Evolutionary conservation across 75 land plant genomes (phyloP).

Genomic region (Pseudotsuga menziesii): DNA sequence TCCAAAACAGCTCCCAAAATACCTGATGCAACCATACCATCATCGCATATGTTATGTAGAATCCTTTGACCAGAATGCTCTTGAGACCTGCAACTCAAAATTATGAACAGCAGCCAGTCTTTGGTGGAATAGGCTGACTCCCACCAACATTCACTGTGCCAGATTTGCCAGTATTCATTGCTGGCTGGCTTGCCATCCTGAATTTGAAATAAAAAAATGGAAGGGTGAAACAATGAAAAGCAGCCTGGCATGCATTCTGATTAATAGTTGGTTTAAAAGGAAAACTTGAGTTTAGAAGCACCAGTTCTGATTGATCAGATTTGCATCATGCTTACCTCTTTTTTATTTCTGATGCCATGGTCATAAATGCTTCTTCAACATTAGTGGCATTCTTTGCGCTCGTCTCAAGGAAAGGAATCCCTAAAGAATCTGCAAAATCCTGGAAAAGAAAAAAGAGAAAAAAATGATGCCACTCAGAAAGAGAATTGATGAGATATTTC

Average conservation of each 20-base stretch:
- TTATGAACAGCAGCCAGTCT: slow-evolving; percentile 29
- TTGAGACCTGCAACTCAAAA: neutral
- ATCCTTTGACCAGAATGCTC: neutral
- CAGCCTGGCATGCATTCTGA: neutral
- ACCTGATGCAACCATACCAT: neutral
- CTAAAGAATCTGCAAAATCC: slow-evolving; percentile 55
- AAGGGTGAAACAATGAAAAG: neutral
- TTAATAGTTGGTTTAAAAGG: neutral
- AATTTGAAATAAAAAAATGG: neutral
- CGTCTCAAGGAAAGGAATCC: slow-evolving; percentile 60
- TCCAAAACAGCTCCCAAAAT: slow-evolving; percentile 7
- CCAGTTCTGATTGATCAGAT: neutral
- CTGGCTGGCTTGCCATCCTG: slow-evolving; percentile 52
- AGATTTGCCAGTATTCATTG: slow-evolving; percentile 36
- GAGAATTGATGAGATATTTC: too few relatives aligned
- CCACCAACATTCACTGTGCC: slow-evolving; percentile 28
- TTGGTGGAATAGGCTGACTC: slow-evolving; percentile 29
- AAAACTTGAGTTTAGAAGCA: neutral
- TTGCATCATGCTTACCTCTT: slow-evolving; percentile 1
- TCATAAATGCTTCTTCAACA: slow-evolving; percentile 68
- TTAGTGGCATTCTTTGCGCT: slow-evolving; percentile 57
- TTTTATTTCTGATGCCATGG: slow-evolving; percentile 46
- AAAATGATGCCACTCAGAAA: too few relatives aligned
- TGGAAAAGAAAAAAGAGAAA: slow-evolving; percentile 4
- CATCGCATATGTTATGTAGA: neutral